Conservation (phyloP, 768 basidiomycete genomes). For the Polyporus arcularius region DNA sequence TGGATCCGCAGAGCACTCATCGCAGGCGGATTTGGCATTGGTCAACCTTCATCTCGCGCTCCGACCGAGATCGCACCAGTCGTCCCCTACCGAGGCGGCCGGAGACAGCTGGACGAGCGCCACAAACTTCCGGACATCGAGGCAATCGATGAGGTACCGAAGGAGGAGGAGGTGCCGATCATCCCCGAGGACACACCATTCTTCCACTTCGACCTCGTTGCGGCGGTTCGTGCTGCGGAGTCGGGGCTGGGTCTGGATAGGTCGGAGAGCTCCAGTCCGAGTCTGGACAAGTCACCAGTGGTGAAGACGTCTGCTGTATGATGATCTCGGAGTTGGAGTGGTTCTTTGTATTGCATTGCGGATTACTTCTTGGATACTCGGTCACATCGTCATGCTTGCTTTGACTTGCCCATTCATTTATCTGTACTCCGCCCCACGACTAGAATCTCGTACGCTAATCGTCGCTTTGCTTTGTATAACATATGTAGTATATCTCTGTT, state of each 20-base stretch:
- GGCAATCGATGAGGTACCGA: constrained; percentile 10
- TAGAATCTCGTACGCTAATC: too few relatives aligned
- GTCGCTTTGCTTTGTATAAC: too few relatives aligned
- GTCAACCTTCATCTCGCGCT: constrained; percentile 41
- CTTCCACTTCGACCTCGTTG: constrained; percentile 88
- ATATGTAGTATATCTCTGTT: too few relatives aligned
- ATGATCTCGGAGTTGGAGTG: too few relatives aligned
- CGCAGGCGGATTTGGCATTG: constrained; percentile 88
- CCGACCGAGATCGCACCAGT: constrained; percentile 75
- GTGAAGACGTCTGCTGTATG: neutral
- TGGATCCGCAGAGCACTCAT: constrained; percentile 91
- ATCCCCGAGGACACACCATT: constrained; percentile 65
- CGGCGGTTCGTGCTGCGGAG: constrained; percentile 74
- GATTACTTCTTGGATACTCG: too few relatives aligned
- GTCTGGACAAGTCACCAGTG: constrained; percentile 3
- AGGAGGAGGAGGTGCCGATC: constrained; percentile 33
- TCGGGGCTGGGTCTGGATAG: constrained; percentile 4
- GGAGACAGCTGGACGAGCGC: constrained; percentile 16
- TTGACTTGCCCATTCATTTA: too few relatives aligned
- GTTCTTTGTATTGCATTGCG: too few relatives aligned
- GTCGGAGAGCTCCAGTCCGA: constrained; percentile 15
- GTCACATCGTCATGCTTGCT: too few relatives aligned
- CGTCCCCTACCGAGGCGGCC: constrained; percentile 59
- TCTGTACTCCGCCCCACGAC: too few relatives aligned
- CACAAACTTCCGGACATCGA: constrained; percentile 4